These are phyloP conservation scores for Sugiyamaella novakii DNA, from an alignment of 1,139 yeast genomes.

Conservation along the genomic window DNA sequence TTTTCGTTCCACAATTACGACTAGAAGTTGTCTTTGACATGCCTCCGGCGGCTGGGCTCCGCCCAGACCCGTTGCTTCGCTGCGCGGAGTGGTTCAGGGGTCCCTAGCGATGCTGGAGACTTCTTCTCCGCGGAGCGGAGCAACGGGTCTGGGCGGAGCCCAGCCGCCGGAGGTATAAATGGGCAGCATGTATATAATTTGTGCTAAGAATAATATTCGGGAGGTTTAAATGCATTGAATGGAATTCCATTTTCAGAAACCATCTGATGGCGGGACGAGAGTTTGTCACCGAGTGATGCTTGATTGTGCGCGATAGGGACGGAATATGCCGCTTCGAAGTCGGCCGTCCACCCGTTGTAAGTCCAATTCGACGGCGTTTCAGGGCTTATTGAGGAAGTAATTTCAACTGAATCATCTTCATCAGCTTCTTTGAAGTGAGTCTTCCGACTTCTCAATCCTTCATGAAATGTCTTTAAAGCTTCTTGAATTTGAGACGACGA, in stretches of 20 bases:
- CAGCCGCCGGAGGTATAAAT: conserved; percentile 7
- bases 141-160: conserved; percentile 12
- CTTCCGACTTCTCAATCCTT: not conserved
- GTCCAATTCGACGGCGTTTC: conserved; percentile 24
- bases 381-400: too few relatives aligned
- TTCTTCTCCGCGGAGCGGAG: not conserved
- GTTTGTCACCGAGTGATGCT: not conserved
- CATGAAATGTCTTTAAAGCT: conserved; percentile 26
- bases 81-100: not conserved
- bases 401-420: too few relatives aligned
- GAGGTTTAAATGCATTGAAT: conserved; percentile 21
- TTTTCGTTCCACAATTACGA: conserved; percentile 46
- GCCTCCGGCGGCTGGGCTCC: too few relatives aligned
- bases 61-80: too few relatives aligned
- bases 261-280: conserved; percentile 6
- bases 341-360: conserved; percentile 34
- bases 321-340: conserved; percentile 22
- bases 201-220: conserved; percentile 11
- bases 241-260: conserved; percentile 13
- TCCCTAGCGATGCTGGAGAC: too few relatives aligned
- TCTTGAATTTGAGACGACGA: conserved; percentile 19
- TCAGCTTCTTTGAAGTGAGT: conserved; percentile 17
- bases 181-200: conserved; percentile 4
- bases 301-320: conserved; percentile 8
- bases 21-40: conserved; percentile 12